A percentile compares a stretch with the other conserved stretches of the same genome.
These are phyloP conservation scores for Neoboletus subvelutipes DNA, from an alignment of 768 basidiomycete species.

Conservation along the genomic window DNA sequence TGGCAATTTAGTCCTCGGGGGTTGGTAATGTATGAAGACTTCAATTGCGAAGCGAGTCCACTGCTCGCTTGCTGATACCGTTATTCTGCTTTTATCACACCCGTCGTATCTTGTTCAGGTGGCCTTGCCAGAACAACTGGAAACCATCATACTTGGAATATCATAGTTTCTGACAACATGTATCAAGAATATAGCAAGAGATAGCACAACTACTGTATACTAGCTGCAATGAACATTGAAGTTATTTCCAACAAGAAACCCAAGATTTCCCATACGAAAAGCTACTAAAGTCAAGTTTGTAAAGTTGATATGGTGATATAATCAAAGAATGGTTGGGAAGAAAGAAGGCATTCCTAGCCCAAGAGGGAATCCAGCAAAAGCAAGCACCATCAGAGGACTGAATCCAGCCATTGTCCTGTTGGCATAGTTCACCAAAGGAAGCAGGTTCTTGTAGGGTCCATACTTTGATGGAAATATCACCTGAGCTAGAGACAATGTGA, in stretches of 20 bases:
- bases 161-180: too few relatives aligned
- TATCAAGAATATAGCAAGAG: not conserved
- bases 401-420: not conserved
- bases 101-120: too few relatives aligned
- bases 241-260: not conserved
- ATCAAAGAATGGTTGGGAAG: not conserved
- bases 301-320: not conserved
- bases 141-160: not conserved
- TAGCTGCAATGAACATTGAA: not conserved
- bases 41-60: not conserved
- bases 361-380: too few relatives aligned
- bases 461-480: too few relatives aligned
- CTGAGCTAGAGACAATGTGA: too few relatives aligned
- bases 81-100: too few relatives aligned
- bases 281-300: not conserved
- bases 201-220: not conserved
- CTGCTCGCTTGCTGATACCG: not conserved
- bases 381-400: not conserved
- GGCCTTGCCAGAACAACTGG: not conserved
- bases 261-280: not conserved
- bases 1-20: too few relatives aligned
- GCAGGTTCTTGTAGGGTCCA: not conserved
- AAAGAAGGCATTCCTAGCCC: not conserved
- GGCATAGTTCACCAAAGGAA: not conserved
- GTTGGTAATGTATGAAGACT: not conserved